Base-by-base conservation (phyloP, 345 rosid genomes). In the Salix udensis region DNA sequence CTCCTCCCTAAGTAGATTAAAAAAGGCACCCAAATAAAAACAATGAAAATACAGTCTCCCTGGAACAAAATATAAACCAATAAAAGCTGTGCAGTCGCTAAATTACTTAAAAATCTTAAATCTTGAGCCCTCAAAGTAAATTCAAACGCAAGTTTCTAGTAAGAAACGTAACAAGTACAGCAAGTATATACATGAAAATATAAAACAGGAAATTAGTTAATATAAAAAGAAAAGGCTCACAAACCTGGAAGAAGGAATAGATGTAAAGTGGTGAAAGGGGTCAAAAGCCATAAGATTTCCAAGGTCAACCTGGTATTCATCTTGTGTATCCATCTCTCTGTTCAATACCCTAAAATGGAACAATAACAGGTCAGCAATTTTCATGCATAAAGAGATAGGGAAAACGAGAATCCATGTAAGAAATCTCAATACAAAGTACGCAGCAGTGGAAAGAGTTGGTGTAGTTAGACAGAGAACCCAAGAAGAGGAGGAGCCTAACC, bases 241-340 rank as follows among this genome's bases (percentile, higher is more conserved):
- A 5, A 71, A 90, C 97, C 97, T 93, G 73, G 94, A 84, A 74
- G 90, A 78, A 44, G 93, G 87, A 6, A 83, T 44, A 70, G 93
- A 82, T 16, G 87, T 24, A 68, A 89, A 87, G 34, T 64, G 78
- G 77, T 89, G 88, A 74, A 71, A 83, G 15, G 89, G 78, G 78
- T 92, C 87, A 78, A 82, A 91, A 77, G 88, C 93, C 77, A 89
- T 62, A 60, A 94, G 94, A 85, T 92, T 85, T 23, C 97, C 96
- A 40, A 91, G 84, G 90, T 94, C 94, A 2, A 91, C 78, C 75
- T 85, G 82, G 78, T 72, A 72, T 66, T 77, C 31, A 18, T 53
- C 53, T 26, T 67, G 39, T 10, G 66, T 37, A 7, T 39, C 78
- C 78, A 76, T 76, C 50, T 44, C 48, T 14, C 50, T 46, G 50